Percentiles rank a stretch among this genome's conserved stretches.
Conservation (phyloP, 345 rosid species). For the Eucalyptus erythrocorys region DNA sequence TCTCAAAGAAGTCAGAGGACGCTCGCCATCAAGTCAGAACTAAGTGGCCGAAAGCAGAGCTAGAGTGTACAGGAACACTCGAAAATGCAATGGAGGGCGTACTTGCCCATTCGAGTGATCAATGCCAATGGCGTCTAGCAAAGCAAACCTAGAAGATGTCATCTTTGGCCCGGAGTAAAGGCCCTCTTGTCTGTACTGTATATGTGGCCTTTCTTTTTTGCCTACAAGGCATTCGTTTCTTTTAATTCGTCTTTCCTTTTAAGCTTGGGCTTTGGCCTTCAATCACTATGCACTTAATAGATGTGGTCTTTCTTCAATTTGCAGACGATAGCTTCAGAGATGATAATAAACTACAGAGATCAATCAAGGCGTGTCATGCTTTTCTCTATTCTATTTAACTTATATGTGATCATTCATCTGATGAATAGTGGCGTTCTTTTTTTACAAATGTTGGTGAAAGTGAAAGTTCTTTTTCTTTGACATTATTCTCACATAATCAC, state of each 20-base stretch:
- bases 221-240: no score
- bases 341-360: not conserved
- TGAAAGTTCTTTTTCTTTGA: not conserved
- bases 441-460: not conserved
- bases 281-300: not conserved
- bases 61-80: not conserved
- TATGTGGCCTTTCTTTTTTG: no score
- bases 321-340: accelerated
- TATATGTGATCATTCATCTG: not conserved
- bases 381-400: not conserved
- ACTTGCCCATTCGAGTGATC: no score
- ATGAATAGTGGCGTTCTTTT: not conserved
- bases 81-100: not conserved
- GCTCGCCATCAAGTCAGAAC: not conserved
- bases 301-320: not conserved
- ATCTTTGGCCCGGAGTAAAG: no score
- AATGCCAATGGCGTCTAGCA: accelerated
- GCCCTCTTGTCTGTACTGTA: no score
- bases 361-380: not conserved
- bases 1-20: not conserved
- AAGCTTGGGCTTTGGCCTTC: not conserved
- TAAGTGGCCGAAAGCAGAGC: not conserved
- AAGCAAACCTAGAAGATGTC: no score
- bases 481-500: not conserved
- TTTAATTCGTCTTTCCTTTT: not conserved